phyloP scores from a whole-genome alignment of 1,284 basidiomycete species.

The Agroathelia rolfsii region DNA sequence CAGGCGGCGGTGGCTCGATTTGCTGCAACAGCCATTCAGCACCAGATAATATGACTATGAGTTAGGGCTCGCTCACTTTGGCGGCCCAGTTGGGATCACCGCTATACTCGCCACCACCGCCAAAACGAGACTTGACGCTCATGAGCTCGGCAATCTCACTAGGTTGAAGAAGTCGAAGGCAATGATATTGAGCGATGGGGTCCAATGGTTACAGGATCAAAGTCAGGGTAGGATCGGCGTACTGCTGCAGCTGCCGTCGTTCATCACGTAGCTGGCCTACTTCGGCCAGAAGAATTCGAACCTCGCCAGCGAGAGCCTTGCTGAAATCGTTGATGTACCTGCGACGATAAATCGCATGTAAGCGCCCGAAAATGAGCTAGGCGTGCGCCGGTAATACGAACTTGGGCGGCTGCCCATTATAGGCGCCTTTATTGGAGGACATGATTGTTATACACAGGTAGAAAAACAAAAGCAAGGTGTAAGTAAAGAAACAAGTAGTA shows the following conservation, averaged over 20 bases:
- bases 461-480: too few relatives aligned
- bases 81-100: constrained; percentile 58
- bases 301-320: constrained; percentile 51
- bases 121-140: constrained; percentile 66
- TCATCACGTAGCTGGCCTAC: constrained; percentile 71
- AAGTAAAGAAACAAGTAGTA: too few relatives aligned
- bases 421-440: too few relatives aligned
- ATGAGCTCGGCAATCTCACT: constrained; percentile 72
- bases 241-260: constrained; percentile 60
- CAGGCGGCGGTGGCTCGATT: constrained; percentile 26
- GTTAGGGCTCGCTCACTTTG: constrained; percentile 25
- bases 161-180: constrained; percentile 4
- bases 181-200: constrained; percentile 4
- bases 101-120: constrained; percentile 59
- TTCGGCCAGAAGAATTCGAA: constrained; percentile 51
- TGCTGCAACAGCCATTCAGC: constrained; percentile 13
- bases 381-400: too few relatives aligned
- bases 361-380: too few relatives aligned
- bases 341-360: too few relatives aligned
- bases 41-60: constrained; percentile 2
- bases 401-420: too few relatives aligned
- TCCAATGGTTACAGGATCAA: constrained; percentile 1
- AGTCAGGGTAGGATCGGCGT: constrained; percentile 15
- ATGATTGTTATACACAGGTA: too few relatives aligned
- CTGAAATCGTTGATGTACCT: constrained; percentile 66